Conservation (phyloP, 768 basidiomycete genomes). For the Macrolepiota fuliginosa region DNA sequence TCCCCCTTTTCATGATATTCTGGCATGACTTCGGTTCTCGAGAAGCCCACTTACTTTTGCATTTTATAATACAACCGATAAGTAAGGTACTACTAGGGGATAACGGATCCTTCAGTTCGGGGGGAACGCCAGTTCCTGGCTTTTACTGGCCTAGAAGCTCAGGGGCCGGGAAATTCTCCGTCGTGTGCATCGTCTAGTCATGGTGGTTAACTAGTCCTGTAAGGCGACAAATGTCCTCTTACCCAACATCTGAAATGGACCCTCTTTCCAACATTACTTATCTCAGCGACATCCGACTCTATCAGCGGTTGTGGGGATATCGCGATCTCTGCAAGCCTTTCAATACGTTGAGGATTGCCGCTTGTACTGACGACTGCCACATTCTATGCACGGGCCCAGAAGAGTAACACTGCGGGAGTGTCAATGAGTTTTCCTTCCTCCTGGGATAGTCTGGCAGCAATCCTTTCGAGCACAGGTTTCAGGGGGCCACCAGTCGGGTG, state of each 20-base stretch:
- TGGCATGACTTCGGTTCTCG: too few species aligned
- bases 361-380: conserved; percentile 32
- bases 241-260: conserved; percentile 36
- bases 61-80: too few species aligned
- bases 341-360: conserved; percentile 28
- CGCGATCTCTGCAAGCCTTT: conserved; percentile 25
- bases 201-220: background rate
- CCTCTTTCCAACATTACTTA: conserved; percentile 30
- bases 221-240: conserved; percentile 15
- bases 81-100: too few species aligned
- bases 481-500: conserved; percentile 35
- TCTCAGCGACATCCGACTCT: conserved; percentile 30
- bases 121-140: too few species aligned
- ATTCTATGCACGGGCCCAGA: conserved; percentile 33
- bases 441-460: conserved; percentile 27
- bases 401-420: conserved; percentile 23
- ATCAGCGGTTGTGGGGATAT: conserved; percentile 27
- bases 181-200: conserved; percentile 32
- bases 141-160: conserved; percentile 23
- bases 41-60: too few species aligned
- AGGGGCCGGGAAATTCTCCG: conserved; percentile 31
- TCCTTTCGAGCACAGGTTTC: conserved; percentile 33
- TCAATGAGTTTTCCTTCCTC: conserved; percentile 21
- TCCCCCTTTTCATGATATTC: too few species aligned
- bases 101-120: too few species aligned